phyloP scores from a whole-genome alignment of 2,329 filamentous ascomycete species.

The Stagonosporopsis vannaccii region DNA sequence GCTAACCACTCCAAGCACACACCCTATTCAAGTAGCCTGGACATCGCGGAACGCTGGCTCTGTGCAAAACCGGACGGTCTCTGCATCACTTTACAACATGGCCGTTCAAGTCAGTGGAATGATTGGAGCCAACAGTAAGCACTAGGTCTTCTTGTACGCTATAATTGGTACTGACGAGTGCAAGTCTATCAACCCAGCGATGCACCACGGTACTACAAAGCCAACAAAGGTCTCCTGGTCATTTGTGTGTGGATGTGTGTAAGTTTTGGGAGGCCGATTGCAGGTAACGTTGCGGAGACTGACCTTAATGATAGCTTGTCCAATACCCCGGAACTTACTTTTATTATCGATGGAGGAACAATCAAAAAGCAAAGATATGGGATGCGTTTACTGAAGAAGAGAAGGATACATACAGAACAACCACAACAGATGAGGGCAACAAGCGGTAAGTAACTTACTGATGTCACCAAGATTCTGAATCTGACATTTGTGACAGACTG shows the following conservation, averaged over 20 bases:
- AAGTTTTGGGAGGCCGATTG: not conserved
- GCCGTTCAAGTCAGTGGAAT: slow-evolving; percentile 32
- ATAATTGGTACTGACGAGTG: slow-evolving; percentile 35
- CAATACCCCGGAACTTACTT: slow-evolving; percentile 21
- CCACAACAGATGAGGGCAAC: slow-evolving; percentile 47
- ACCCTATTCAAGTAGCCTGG: slow-evolving; percentile 17
- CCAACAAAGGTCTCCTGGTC: slow-evolving; percentile 37
- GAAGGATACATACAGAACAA: slow-evolving; percentile 43
- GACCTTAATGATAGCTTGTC: not conserved
- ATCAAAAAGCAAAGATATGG: slow-evolving; percentile 37
- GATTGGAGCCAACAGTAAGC: slow-evolving; percentile 22
- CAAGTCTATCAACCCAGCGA: slow-evolving; percentile 44
- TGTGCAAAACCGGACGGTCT: slow-evolving; percentile 16
- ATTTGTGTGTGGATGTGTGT: slow-evolving; percentile 36
- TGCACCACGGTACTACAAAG: slow-evolving; percentile 19
- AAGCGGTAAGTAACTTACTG: slow-evolving; percentile 27
- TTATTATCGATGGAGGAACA: slow-evolving; percentile 46
- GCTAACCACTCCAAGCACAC: not conserved
- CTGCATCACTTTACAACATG: slow-evolving; percentile 58
- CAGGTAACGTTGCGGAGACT: slow-evolving; percentile 26
- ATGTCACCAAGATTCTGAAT: not conserved
- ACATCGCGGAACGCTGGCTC: slow-evolving; percentile 13
- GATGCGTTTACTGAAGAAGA: slow-evolving; percentile 48
- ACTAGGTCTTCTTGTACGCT: slow-evolving; percentile 1
- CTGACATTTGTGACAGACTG: not conserved